Percentiles rank a stretch among this genome's conserved stretches.
These are phyloP conservation scores for Crucibulum laeve DNA, from an alignment of 768 basidiomycete genomes.

Conservation along the genomic window DNA sequence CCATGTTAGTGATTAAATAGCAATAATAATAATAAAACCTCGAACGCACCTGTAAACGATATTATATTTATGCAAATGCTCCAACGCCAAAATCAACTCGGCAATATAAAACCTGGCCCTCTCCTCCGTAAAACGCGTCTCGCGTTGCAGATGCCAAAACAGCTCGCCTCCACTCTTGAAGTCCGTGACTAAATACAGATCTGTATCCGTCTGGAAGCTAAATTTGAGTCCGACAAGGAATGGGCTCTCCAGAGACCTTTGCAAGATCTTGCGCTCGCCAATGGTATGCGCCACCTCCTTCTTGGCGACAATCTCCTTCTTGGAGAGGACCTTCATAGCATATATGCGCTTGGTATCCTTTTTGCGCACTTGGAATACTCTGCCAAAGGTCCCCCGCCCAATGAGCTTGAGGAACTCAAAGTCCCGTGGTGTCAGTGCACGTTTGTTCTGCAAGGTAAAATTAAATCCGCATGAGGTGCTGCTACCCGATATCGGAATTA, in stretches of 20 bases:
- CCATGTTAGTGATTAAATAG: neutral
- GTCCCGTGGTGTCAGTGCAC: conserved; percentile 86
- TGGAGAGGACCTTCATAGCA: conserved; percentile 98
- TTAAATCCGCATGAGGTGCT: conserved; percentile 6
- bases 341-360: conserved; percentile 97
- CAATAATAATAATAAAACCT: conserved; percentile 4
- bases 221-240: conserved; percentile 99
- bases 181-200: conserved; percentile 95
- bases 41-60: conserved; percentile 82
- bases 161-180: conserved; percentile 98
- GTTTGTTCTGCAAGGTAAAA: conserved; percentile 58
- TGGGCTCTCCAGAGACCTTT: conserved; percentile 87
- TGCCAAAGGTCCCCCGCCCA: conserved; percentile 96
- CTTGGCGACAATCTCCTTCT: conserved; percentile 98
- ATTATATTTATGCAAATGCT: conserved; percentile 96
- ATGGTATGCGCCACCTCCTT: conserved; percentile 99
- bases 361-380: conserved; percentile 99
- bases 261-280: conserved; percentile 97
- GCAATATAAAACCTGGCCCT: conserved; percentile 95
- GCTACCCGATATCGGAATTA: conserved; percentile 4
- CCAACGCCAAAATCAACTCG: conserved; percentile 90
- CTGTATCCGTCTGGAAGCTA: conserved; percentile 93
- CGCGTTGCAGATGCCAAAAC: conserved; percentile 97
- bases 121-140: conserved; percentile 91
- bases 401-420: conserved; percentile 99